These are phyloP conservation scores for Pestalotiopsis fici DNA, from an alignment of 2,329 filamentous ascomycete species.

Conservation along the genomic window DNA sequence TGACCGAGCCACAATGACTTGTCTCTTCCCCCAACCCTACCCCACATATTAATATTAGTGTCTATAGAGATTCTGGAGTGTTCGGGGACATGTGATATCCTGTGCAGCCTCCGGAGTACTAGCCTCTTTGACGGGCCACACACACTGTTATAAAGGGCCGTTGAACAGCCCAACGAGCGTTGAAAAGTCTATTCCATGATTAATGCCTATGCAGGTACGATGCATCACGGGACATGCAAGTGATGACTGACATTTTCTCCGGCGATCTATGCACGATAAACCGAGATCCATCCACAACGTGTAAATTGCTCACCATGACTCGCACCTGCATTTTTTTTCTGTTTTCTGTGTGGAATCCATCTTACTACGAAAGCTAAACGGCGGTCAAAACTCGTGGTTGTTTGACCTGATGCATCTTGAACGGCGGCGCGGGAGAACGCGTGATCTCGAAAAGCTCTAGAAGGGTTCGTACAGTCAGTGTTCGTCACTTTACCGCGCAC, in stretches of 20 bases:
- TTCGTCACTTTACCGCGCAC: not conserved
- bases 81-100: not conserved
- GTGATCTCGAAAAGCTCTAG: not conserved
- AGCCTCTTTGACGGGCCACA: not conserved
- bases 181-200: not conserved
- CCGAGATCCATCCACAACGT: not conserved
- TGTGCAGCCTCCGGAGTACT: not conserved
- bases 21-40: not conserved
- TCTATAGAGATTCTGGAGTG: not conserved
- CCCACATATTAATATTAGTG: not conserved
- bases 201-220: not conserved
- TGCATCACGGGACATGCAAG: not conserved
- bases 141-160: not conserved
- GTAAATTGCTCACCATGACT: not conserved
- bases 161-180: not conserved
- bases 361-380: not conserved
- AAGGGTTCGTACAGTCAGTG: not conserved
- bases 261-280: not conserved
- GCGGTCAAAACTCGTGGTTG: not conserved
- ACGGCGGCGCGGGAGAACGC: not conserved
- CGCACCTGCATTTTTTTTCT: not conserved
- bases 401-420: not conserved
- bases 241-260: not conserved
- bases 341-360: not conserved
- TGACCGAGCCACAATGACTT: not conserved